Evolutionary conservation across 108 stramenopile species (phyloP).

Genomic region (Mediolabrus comicus): DNA sequence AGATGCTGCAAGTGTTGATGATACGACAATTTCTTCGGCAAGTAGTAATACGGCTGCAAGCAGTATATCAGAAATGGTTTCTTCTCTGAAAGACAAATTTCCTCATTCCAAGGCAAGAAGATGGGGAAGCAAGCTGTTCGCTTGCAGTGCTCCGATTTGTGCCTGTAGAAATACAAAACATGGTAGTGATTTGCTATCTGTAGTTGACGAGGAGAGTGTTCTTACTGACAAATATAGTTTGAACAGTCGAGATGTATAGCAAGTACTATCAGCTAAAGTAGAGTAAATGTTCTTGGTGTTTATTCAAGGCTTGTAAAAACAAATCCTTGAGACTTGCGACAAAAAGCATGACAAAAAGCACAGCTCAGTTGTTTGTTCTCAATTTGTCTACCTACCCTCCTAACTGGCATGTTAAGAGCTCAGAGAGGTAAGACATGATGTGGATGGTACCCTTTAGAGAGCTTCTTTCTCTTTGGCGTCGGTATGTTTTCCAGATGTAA

Average conservation of each 20-base stretch:
- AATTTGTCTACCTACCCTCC: no score
- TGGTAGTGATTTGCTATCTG: background rate
- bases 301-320: no score
- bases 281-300: no score
- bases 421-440: no score
- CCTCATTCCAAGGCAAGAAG: background rate
- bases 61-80: background rate
- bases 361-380: no score
- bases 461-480: no score
- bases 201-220: background rate
- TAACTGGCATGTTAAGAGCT: no score
- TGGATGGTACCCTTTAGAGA: no score
- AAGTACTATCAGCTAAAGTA: no score
- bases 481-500: no score
- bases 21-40: background rate
- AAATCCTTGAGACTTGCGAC: no score
- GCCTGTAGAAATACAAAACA: background rate
- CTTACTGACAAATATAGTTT: background rate
- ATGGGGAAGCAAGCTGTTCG: background rate
- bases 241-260: background rate
- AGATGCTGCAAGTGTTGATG: background rate
- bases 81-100: background rate
- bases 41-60: background rate
- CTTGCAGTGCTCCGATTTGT: background rate
- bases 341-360: no score